phyloP scores from a whole-genome alignment of 352 stramenopile genomes.

The Phytophthora boehmeriae region DNA sequence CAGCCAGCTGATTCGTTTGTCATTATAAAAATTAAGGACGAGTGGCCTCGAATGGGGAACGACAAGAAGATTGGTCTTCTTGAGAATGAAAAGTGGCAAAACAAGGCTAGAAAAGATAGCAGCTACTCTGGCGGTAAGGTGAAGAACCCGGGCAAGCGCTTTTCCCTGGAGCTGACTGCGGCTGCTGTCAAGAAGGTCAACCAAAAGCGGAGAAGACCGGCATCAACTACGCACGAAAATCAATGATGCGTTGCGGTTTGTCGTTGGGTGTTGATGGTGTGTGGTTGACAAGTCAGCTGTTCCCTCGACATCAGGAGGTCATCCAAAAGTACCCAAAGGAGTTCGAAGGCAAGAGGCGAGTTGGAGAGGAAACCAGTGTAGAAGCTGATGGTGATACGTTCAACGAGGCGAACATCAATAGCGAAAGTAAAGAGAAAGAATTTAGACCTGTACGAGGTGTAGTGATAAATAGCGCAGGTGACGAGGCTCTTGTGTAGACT shows the following conservation, averaged over 20 bases:
- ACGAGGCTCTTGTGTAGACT: not conserved
- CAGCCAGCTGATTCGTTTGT: constrained; percentile 41
- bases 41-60: constrained; percentile 26
- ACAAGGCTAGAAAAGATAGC: constrained; percentile 16
- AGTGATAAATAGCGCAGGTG: not conserved
- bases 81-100: constrained; percentile 20
- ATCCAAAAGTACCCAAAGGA: not conserved
- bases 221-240: constrained; percentile 21
- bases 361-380: not conserved
- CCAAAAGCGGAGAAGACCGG: constrained; percentile 9
- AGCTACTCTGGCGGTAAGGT: constrained; percentile 31
- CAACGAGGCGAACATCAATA: not conserved
- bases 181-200: constrained; percentile 10
- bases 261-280: not conserved
- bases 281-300: not conserved
- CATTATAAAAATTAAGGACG: constrained; percentile 37
- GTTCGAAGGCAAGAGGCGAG: not conserved
- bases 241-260: constrained; percentile 28
- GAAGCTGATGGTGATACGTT: not conserved
- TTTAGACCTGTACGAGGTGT: too few relatives aligned
- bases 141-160: constrained; percentile 26
- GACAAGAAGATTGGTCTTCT: constrained; percentile 35
- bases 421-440: not conserved
- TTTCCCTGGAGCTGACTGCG: constrained; percentile 21
- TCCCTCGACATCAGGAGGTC: not conserved